phyloP scores from a whole-genome alignment of 495 filamentous ascomycete genomes.

The Aspergillus mulundensis region DNA sequence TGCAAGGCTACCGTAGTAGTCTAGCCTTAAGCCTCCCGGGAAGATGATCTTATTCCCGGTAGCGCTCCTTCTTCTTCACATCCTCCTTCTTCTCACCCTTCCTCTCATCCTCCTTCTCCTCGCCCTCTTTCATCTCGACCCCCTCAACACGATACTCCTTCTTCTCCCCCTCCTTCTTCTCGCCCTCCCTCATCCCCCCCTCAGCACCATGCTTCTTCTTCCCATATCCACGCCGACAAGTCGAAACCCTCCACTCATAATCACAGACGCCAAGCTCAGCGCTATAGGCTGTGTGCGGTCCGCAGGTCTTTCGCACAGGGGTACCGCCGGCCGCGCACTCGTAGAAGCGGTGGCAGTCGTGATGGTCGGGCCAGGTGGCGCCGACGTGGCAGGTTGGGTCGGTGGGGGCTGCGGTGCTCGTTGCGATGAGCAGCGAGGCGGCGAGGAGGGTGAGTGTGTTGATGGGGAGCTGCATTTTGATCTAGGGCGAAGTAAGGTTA shows the following conservation, averaged over 20 bases:
- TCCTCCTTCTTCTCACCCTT: no score
- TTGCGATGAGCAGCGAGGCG: neutral
- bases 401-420: neutral
- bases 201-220: neutral
- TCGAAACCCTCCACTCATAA: neutral
- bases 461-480: neutral
- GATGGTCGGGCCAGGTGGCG: neutral
- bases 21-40: no score
- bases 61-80: no score
- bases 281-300: neutral
- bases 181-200: no score
- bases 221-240: neutral
- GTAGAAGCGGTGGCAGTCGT: slow-evolving; percentile 4
- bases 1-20: no score
- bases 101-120: no score
- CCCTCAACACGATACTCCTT: no score
- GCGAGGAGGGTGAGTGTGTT: neutral
- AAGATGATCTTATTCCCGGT: no score
- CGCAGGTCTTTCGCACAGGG: neutral
- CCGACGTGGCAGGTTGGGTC: neutral
- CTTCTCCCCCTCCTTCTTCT: no score
- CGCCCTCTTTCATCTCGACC: no score
- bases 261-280: neutral
- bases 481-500: no score
- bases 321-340: neutral